These are phyloP conservation scores for Talaromyces sp. DNA, from an alignment of 2,329 filamentous ascomycete genomes.

Conservation along the genomic window DNA sequence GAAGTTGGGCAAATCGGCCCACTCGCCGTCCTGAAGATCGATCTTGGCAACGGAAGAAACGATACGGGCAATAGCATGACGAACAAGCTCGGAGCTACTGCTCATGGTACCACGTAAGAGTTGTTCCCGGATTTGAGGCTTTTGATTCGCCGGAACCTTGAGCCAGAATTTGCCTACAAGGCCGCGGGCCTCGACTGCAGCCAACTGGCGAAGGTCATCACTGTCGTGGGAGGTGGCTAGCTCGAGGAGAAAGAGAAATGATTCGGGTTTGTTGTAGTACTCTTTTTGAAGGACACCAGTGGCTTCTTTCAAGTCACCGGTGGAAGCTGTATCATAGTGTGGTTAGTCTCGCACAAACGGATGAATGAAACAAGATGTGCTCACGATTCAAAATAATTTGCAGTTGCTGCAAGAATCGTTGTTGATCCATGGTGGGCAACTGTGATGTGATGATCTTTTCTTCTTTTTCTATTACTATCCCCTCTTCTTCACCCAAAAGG, in stretches of 20 bases:
- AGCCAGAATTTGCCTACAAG: conserved; percentile 85
- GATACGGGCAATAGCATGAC: conserved; percentile 83
- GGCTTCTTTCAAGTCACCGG: conserved; percentile 81
- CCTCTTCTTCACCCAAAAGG: conserved; percentile 9
- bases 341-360: conserved; percentile 8
- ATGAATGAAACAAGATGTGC: conserved; percentile 37
- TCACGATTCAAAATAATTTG: conserved; percentile 82
- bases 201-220: conserved; percentile 75
- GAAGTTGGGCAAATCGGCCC: conserved; percentile 73
- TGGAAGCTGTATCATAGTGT: conserved; percentile 63
- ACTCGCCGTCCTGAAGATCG: conserved; percentile 83
- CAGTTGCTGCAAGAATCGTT: conserved; percentile 80
- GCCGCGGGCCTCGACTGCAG: conserved; percentile 83
- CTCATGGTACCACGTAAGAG: conserved; percentile 79
- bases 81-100: conserved; percentile 71
- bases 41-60: conserved; percentile 81
- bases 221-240: conserved; percentile 75
- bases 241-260: conserved; percentile 81
- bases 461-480: neutral
- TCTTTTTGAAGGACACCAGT: conserved; percentile 88
- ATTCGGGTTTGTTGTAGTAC: conserved; percentile 83
- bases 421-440: conserved; percentile 63
- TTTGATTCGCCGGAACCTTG: conserved; percentile 68
- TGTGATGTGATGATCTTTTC: neutral
- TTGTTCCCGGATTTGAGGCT: conserved; percentile 73